phyloP scores from a whole-genome alignment of 169 alveolate species.

The Cryptosporidium andersoni region DNA sequence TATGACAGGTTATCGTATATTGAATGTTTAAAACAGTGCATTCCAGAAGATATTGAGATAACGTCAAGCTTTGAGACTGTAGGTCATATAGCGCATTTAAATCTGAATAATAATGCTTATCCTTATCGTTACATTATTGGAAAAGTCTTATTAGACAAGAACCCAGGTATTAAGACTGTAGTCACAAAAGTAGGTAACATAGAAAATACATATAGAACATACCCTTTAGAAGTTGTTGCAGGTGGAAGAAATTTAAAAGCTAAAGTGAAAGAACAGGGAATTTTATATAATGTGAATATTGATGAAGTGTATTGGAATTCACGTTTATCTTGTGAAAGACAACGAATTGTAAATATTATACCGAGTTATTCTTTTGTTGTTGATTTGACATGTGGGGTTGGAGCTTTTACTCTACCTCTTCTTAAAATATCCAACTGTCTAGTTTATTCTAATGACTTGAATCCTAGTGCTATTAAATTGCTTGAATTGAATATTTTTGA shows the following conservation, averaged over 20 bases:
- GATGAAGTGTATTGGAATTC: constrained; percentile 85
- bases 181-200: constrained; percentile 84
- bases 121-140: constrained; percentile 80
- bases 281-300: constrained; percentile 78
- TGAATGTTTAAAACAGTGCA: constrained; percentile 45
- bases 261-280: constrained; percentile 80
- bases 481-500: constrained; percentile 74
- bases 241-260: constrained; percentile 82
- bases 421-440: constrained; percentile 77
- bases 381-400: constrained; percentile 87
- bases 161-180: constrained; percentile 81
- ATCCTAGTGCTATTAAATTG: constrained; percentile 81
- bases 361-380: constrained; percentile 80
- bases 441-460: constrained; percentile 84
- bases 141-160: constrained; percentile 81
- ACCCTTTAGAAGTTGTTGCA: constrained; percentile 82
- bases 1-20: constrained; percentile 29
- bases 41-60: constrained; percentile 68
- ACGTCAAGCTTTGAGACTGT: constrained; percentile 85
- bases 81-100: constrained; percentile 86
- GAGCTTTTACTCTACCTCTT: constrained; percentile 83
- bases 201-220: constrained; percentile 81
- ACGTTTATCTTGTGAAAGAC: constrained; percentile 80
- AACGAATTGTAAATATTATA: constrained; percentile 75
- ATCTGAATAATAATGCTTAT: constrained; percentile 75